Conservation (phyloP, 1,284 basidiomycete genomes). For the Ustilago nuda region DNA sequence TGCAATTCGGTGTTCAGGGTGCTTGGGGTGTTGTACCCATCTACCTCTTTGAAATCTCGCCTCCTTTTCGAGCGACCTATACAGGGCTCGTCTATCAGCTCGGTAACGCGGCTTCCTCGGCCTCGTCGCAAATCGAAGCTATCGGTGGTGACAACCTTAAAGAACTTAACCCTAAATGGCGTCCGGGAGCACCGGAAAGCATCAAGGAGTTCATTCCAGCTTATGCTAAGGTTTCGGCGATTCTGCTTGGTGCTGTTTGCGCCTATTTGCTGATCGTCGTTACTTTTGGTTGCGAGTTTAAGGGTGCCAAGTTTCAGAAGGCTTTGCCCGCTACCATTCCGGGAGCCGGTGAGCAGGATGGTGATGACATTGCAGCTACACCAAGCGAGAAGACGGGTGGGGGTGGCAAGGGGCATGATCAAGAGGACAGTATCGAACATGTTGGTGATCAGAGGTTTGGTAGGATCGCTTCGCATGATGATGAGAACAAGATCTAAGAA, state of each 20-base stretch:
- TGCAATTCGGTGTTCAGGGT: slow-evolving; percentile 70
- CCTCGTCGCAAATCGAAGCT: slow-evolving; percentile 91
- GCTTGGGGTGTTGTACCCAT: slow-evolving; percentile 79
- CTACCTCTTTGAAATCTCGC: slow-evolving; percentile 88
- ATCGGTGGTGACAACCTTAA: slow-evolving; percentile 72
- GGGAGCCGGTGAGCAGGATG: slow-evolving; percentile 37
- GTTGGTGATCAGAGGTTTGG: slow-evolving; percentile 27
- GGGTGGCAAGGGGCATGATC: slow-evolving; percentile 19
- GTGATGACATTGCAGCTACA: neutral
- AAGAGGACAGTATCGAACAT: slow-evolving; percentile 48
- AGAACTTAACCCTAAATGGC: slow-evolving; percentile 52
- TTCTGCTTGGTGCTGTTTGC: slow-evolving; percentile 78
- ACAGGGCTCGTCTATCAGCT: slow-evolving; percentile 88
- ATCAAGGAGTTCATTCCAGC: slow-evolving; percentile 76
- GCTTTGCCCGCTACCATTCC: slow-evolving; percentile 32
- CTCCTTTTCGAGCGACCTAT: slow-evolving; percentile 92
- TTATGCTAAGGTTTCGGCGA: slow-evolving; percentile 87
- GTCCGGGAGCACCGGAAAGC: slow-evolving; percentile 21
- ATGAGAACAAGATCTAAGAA: slow-evolving; percentile 40
- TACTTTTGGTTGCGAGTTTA: slow-evolving; percentile 68
- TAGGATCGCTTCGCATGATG: slow-evolving; percentile 7
- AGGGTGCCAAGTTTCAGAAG: slow-evolving; percentile 81
- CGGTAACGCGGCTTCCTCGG: slow-evolving; percentile 82
- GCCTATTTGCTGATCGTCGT: slow-evolving; percentile 67
- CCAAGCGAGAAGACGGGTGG: neutral